phyloP scores from a whole-genome alignment of 1,139 yeast species.

The Tardiomyces blankii region DNA sequence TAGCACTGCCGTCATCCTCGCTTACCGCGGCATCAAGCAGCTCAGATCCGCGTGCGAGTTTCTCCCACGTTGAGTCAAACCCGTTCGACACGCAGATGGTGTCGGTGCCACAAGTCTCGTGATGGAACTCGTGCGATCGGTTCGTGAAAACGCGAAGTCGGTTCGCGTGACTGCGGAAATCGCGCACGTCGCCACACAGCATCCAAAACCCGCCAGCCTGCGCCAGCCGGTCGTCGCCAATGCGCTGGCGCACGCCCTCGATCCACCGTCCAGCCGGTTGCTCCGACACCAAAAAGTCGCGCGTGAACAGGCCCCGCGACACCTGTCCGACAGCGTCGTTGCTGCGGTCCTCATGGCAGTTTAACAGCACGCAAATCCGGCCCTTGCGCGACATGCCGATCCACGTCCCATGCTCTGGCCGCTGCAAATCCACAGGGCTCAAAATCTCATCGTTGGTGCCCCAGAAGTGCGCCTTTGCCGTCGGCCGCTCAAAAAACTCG shows the following conservation, averaged over 20 bases:
- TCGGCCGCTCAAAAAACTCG: slow-evolving; percentile 66
- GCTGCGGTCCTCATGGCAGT: slow-evolving; percentile 41
- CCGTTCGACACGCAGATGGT: slow-evolving; percentile 59
- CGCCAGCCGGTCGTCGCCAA: slow-evolving; percentile 22
- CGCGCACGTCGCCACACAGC: slow-evolving; percentile 49
- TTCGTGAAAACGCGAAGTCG: slow-evolving; percentile 10
- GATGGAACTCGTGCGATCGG: slow-evolving; percentile 1
- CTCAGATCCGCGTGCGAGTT: slow-evolving; percentile 43
- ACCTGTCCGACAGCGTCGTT: slow-evolving; percentile 27
- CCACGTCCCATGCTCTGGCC: slow-evolving; percentile 86
- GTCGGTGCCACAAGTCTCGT: slow-evolving; percentile 5
- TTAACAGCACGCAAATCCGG: slow-evolving; percentile 62
- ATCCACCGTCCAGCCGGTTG: slow-evolving; percentile 38
- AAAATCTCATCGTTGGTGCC: slow-evolving; percentile 32
- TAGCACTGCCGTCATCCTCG: slow-evolving; percentile 17
- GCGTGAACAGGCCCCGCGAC: slow-evolving; percentile 68
- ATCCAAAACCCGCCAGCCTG: slow-evolving; percentile 78
- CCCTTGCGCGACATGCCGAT: slow-evolving; percentile 60
- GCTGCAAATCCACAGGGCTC: slow-evolving; percentile 66
- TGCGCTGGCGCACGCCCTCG: slow-evolving; percentile 7
- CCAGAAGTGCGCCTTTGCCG: slow-evolving; percentile 50
- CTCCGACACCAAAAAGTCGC: slow-evolving; percentile 38
- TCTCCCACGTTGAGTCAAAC: slow-evolving; percentile 59
- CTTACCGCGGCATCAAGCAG: slow-evolving; percentile 33
- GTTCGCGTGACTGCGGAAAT: slow-evolving; percentile 26